Percentiles rank a stretch among this genome's conserved stretches.
These are phyloP conservation scores for Hibiscus mutabilis DNA, from an alignment of 345 rosid genomes.

Conservation along the genomic window DNA sequence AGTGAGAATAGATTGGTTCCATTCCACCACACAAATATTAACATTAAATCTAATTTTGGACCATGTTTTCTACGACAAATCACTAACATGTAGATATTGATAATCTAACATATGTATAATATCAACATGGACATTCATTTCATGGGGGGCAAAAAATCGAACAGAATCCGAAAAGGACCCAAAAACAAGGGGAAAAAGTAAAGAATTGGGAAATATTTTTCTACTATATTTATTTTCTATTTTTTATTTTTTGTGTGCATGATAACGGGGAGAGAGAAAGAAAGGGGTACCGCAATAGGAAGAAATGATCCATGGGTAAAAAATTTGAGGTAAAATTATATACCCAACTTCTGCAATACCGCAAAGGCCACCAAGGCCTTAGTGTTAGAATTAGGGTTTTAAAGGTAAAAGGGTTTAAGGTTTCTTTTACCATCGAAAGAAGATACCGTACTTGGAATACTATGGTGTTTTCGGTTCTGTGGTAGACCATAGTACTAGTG, in stretches of 20 bases:
- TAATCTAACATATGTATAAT: not conserved
- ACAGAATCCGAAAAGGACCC: constrained; percentile 40
- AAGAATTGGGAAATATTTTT: constrained; percentile 22
- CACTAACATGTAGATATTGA: not conserved
- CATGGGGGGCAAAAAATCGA: constrained; percentile 55
- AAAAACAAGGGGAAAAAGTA: constrained; percentile 22
- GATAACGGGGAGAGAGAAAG: constrained; percentile 31
- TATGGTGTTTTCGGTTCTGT: not conserved
- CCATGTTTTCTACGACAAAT: not conserved
- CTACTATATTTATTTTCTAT: constrained; percentile 17
- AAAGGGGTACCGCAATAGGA: not conserved
- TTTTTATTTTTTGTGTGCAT: constrained; percentile 3
- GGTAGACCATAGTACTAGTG: not conserved
- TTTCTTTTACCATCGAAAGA: constrained; percentile 11
- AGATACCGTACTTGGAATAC: not conserved
- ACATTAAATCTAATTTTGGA: not conserved
- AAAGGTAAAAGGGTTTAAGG: constrained; percentile 24
- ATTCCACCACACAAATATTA: not conserved
- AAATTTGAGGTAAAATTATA: not conserved
- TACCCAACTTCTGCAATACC: not conserved
- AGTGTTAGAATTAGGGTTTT: constrained; percentile 30
- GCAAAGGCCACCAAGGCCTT: not conserved
- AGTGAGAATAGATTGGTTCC: not conserved
- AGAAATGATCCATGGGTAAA: constrained; percentile 6
- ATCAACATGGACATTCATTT: constrained; percentile 33